Conservation (phyloP, 129 eudicot species). For the Pittosporum tobira region DNA sequence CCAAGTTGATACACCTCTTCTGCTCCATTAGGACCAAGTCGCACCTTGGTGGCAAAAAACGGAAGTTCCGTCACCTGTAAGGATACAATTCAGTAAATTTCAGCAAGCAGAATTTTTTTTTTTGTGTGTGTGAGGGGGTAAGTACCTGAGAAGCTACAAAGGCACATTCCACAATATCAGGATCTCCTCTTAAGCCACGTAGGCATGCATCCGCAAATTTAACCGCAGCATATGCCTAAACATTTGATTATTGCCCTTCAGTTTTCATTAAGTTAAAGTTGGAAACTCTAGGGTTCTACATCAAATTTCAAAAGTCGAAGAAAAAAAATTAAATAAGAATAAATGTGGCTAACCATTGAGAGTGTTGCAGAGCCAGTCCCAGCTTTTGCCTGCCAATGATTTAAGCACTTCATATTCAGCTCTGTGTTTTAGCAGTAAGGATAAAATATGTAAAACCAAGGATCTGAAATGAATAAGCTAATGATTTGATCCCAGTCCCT, state of each 20-base stretch:
- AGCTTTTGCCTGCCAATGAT: slow-evolving; percentile 75
- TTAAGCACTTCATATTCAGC: background rate
- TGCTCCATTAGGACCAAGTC: slow-evolving; percentile 70
- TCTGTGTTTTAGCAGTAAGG: background rate
- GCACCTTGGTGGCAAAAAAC: slow-evolving; percentile 73
- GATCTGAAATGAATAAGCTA: background rate
- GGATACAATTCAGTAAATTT: slow-evolving; percentile 2
- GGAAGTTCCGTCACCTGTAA: slow-evolving; percentile 80
- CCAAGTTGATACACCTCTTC: slow-evolving; percentile 82
- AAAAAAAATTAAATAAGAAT: background rate
- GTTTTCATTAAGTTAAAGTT: background rate
- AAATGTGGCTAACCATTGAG: slow-evolving; percentile 61
- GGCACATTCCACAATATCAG: slow-evolving; percentile 77
- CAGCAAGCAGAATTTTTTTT: background rate
- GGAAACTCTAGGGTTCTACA: slow-evolving; percentile 1
- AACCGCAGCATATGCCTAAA: slow-evolving; percentile 88
- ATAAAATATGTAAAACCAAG: background rate
- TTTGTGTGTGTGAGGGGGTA: background rate
- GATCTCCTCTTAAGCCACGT: slow-evolving; percentile 81
- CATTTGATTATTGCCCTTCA: background rate
- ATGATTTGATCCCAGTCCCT: background rate
- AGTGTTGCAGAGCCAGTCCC: slow-evolving; percentile 98
- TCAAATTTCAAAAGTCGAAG: background rate
- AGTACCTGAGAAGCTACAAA: slow-evolving; percentile 74
- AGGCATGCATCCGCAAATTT: slow-evolving; percentile 89